Evolutionary conservation across 202 grass and related monocot genomes (phyloP), one percentile per base, ranked within the genome.

Genomic region (Brachypodium distachyon): DNA sequence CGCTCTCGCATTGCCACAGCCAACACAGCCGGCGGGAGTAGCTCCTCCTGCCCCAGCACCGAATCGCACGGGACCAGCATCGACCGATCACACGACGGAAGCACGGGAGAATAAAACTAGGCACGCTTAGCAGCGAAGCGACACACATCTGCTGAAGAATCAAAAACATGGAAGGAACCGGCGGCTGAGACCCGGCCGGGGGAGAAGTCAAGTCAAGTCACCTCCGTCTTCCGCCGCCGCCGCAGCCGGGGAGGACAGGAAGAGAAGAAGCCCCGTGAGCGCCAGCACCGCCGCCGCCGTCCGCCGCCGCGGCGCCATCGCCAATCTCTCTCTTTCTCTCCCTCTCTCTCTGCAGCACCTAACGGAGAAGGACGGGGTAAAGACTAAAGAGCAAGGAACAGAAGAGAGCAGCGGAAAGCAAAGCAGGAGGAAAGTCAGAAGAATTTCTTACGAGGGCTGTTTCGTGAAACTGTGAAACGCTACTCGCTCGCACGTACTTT

Each of bases 261-360:
- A 40, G 6, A 58, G 26, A 55, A 80, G 26, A 55, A 71, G 3
- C 22, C 40, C 53, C 21, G 11, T 33, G 19, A 60, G 27, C 4
- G 44, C 19, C 53, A 80, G 51, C 41, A 39, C 14, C 28, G 22
- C 9, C 38, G 40, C 38, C 18, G 25, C 49, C 52, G 23, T 33
- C 77, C 66, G 53, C 65, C 67, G 36, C 53, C 42, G 13, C 77
- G 66, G 22, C 66, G 66, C 41, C 66, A 38, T 71, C 53, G 48
- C 23, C 61, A 47, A 21, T 36, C 17, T 58, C 49, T 58, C 49
- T 79, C 49, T 23, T 25, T 65, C 47, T 41, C 22, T 18, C 12
- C 33, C 6, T 17, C 36, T n/a, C 75, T 72, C 33, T 54, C 19
- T 27, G 21, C 60, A 37, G 59, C 75, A 54, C 47, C 60, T 49